A percentile compares a stretch with the other conserved stretches of the same genome.
Evolutionary conservation across 2,329 filamentous ascomycete genomes (phyloP).

Genomic region (Clonostachys chloroleuca): DNA sequence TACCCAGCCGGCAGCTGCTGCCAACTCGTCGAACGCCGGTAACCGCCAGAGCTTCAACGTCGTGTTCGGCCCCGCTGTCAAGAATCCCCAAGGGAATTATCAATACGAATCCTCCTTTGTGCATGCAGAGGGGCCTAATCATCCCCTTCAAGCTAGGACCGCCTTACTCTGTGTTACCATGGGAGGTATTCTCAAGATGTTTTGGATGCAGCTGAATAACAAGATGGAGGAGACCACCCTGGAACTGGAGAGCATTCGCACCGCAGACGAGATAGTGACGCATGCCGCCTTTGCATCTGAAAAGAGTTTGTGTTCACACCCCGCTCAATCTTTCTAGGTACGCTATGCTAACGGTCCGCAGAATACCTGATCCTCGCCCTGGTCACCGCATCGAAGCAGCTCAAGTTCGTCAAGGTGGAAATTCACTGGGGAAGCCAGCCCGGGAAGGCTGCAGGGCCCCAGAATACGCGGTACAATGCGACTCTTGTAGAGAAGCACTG

Average conservation of each 20-base stretch:
- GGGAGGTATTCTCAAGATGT: slow-evolving; percentile 67
- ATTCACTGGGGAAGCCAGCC: slow-evolving; percentile 66
- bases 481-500: slow-evolving; percentile 50
- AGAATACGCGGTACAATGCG: slow-evolving; percentile 42
- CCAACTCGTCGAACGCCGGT: neutral
- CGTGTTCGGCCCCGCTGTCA: slow-evolving; percentile 59
- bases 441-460: slow-evolving; percentile 48
- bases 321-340: neutral
- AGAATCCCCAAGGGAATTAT: slow-evolving; percentile 54
- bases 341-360: slow-evolving; percentile 20
- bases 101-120: slow-evolving; percentile 64
- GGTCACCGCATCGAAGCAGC: slow-evolving; percentile 64
- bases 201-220: slow-evolving; percentile 71
- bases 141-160: slow-evolving; percentile 66
- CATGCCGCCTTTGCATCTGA: slow-evolving; percentile 75
- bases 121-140: slow-evolving; percentile 65
- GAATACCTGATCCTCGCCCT: slow-evolving; percentile 59
- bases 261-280: slow-evolving; percentile 71
- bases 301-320: slow-evolving; percentile 50
- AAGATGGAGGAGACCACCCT: slow-evolving; percentile 67
- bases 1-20: neutral
- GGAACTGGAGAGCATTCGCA: slow-evolving; percentile 70
- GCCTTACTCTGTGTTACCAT: slow-evolving; percentile 74
- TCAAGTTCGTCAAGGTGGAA: slow-evolving; percentile 69
- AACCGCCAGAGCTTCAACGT: slow-evolving; percentile 33